Evolutionary conservation across 129 eudicot genomes (phyloP).

Genomic region (Saposhnikovia divaricata): DNA sequence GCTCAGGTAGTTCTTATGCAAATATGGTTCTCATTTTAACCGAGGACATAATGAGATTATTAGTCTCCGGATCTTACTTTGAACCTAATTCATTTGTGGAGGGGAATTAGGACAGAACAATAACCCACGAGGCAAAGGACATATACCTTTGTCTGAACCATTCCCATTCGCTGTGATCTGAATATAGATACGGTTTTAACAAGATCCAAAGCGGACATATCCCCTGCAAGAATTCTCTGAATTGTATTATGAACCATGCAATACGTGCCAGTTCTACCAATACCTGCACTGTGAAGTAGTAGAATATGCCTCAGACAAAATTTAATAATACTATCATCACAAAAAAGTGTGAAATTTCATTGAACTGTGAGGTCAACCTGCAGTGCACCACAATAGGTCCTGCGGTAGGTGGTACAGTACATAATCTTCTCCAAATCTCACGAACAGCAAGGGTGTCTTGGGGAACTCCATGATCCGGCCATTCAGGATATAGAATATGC

Average conservation of each 20-base stretch:
- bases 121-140: constrained; percentile 10
- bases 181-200: constrained; percentile 52
- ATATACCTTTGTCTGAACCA: constrained; percentile 86
- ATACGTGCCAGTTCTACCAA: constrained; percentile 97
- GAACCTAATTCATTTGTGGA: not conserved
- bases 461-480: constrained; percentile 99
- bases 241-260: constrained; percentile 78
- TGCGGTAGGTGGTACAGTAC: constrained; percentile 45
- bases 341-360: constrained; percentile 2
- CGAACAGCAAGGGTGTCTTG: constrained; percentile 71
- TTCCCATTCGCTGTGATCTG: constrained; percentile 87
- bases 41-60: not conserved
- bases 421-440: constrained; percentile 64
- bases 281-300: constrained; percentile 73
- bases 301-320: constrained; percentile 16
- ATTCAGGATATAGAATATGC: constrained; percentile 86
- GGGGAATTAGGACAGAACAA: not conserved
- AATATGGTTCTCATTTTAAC: not conserved
- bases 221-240: constrained; percentile 76
- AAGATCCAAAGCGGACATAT: constrained; percentile 86
- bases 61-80: not conserved
- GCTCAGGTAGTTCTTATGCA: not conserved
- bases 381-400: constrained; percentile 97
- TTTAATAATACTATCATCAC: not conserved
- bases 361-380: constrained; percentile 46